Evolutionary conservation across 345 rosid species (phyloP), one percentile per base, ranked within the genome.

Genomic region (Eucalyptus lansdowneana): DNA sequence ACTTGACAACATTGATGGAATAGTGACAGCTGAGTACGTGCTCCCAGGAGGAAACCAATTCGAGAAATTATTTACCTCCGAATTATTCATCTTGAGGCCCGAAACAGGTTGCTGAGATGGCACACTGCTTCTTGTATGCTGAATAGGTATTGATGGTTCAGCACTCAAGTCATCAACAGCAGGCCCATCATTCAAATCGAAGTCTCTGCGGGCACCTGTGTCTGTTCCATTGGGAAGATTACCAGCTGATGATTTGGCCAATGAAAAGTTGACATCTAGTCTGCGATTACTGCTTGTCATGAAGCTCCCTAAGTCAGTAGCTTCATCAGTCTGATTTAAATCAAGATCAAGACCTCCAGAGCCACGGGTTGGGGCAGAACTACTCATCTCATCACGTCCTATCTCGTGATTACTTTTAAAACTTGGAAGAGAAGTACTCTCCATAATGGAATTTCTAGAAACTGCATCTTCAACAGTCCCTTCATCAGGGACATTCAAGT

Each of bases 171-270:
- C 98, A 91, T 96, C 99, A 53, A 86, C 90, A 67, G 90, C 87
- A 7, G 99, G 99, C 80, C 97, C 99, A 93, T 96, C 95, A 88
- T 97, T 97, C 94, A 97, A 92, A 92, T 97, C 99, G 60, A 97
- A 97, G 91, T 95, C 99, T 90, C 96, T 92, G 86, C 86, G 90
- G 22, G 89, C 91, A 91, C 92, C 93, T 58, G 60, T 88, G 86
- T 91, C 95, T 88, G 92, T 89, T 56, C 91, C 93, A 87, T 90
- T 90, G 80, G 91, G 81, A 72, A 65, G 56, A n/a, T 92, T 93
- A 81, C 87, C 88, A 17, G 93, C 80, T 44, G 93, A 89, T 53
- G 96, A 88, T 80, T 90, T 92, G 44, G 67, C 87, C 54, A 93
- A 90, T 87, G 89, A 93, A 90, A 91, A 80, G 24, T 92, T 90